Percentiles rank a stretch among this genome's conserved stretches.
phyloP scores from a whole-genome alignment of 768 basidiomycete genomes.

The Amanita pallidorosea region DNA sequence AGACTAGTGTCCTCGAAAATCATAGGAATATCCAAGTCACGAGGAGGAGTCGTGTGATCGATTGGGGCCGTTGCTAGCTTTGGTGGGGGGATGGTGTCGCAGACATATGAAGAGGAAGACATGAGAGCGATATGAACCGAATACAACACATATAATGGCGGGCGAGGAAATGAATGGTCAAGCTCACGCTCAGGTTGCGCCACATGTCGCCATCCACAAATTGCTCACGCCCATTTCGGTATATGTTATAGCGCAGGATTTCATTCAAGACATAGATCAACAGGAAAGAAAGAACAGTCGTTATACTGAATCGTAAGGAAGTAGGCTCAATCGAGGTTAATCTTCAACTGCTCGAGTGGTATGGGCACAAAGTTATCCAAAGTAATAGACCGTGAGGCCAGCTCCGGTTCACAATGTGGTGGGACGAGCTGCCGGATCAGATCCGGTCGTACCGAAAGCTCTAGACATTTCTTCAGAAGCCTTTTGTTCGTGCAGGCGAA shows the following conservation, averaged over 20 bases:
- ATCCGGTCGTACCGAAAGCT: constrained; percentile 94
- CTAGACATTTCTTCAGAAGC: constrained; percentile 27
- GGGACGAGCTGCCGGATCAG: constrained; percentile 89
- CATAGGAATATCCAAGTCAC: not conserved
- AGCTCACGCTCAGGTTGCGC: not conserved
- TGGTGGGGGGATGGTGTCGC: constrained; percentile 64
- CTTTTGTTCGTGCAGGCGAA: constrained; percentile 2
- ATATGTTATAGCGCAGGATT: constrained; percentile 10
- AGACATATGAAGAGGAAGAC: constrained; percentile 32
- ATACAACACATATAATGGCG: constrained; percentile 2
- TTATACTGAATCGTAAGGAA: constrained; percentile 8
- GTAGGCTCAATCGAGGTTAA: constrained; percentile 72
- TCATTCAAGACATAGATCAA: constrained; percentile 38
- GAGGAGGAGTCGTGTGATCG: constrained; percentile 6
- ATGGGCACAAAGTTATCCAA: constrained; percentile 92
- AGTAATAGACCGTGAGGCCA: constrained; percentile 77
- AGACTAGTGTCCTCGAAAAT: constrained; percentile 11
- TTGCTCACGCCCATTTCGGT: constrained; percentile 13
- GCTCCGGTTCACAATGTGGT: constrained; percentile 78
- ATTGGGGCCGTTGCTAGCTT: constrained; percentile 29
- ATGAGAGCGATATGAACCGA: constrained; percentile 9
- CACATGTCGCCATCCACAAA: not conserved
- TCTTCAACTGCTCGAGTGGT: constrained; percentile 91
- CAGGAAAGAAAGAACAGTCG: constrained; percentile 12
- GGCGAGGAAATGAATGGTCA: not conserved